These are phyloP conservation scores for Leucosporidium creatinivorum DNA, from an alignment of 768 basidiomycete species.

Conservation along the genomic window DNA sequence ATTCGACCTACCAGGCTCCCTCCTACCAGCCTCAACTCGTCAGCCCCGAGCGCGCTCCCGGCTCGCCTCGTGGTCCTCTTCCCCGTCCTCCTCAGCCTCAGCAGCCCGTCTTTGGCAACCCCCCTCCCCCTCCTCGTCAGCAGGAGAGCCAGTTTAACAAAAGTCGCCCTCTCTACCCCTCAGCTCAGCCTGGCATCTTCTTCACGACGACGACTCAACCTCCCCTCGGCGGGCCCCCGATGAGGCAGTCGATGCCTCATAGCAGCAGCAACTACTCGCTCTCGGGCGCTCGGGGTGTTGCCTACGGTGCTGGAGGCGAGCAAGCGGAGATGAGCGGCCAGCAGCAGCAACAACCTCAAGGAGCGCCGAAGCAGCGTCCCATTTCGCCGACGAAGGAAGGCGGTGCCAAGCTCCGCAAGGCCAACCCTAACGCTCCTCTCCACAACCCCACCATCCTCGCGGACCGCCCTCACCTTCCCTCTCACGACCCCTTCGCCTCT, in stretches of 20 bases:
- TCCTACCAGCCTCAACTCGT: neutral
- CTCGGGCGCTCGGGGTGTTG: slow-evolving; percentile 7
- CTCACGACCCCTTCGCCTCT: too few species aligned
- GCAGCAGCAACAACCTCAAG: neutral
- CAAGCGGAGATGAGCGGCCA: neutral
- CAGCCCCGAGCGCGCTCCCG: neutral
- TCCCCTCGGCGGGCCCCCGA: slow-evolving; percentile 11
- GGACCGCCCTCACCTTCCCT: too few species aligned
- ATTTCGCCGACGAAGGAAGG: too few species aligned
- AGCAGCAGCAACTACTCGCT: slow-evolving; percentile 17
- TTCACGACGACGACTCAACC: slow-evolving; percentile 4
- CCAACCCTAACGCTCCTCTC: too few species aligned
- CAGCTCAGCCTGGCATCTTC: slow-evolving; percentile 7
- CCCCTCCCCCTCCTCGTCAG: neutral
- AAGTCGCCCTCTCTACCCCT: neutral
- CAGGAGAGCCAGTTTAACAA: too few species aligned
- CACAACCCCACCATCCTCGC: too few species aligned
- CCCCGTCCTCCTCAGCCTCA: neutral
- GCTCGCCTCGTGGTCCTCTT: neutral
- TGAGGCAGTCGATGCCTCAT: slow-evolving; percentile 2
- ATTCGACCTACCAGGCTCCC: neutral
- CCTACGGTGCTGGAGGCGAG: neutral
- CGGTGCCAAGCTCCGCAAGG: too few species aligned
- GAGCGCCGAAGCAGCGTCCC: too few species aligned
- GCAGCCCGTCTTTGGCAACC: neutral